Base-by-base conservation (phyloP, 2,329 filamentous ascomycete species). In the Thielaviopsis euricoi region DNA sequence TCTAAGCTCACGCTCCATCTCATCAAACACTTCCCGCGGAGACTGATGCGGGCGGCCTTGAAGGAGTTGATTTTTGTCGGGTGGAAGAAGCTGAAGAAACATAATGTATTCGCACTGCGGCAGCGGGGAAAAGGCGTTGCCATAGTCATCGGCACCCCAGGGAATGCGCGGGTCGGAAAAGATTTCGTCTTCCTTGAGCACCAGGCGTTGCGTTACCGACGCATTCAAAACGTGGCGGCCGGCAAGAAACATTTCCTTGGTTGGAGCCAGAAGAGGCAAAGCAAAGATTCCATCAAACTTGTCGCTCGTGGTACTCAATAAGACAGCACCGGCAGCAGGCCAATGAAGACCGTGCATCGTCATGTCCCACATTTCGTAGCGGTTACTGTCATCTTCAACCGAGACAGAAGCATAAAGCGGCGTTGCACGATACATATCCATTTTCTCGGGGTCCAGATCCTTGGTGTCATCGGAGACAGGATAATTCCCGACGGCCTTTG, bases 281-380 rank as follows among this genome's bases (percentile, higher is more conserved):
- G 84, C 86, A 68, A 95, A 95, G 58, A 97, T 84, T 50, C 93
- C 90, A n/a, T 85, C 82, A 66, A 93, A 93, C 73, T 95, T 96
- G 66, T 95, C 87, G 69, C 89, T 96, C 53, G 89, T 91, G 0
- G 91, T 96, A 1, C 86, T 87, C 67, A 97, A 73, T 40, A 97
- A 73, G 54, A 93, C 80, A 15, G 82, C 80, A 1, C 93, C 93
- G 62, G 86, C 80, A n/a, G 79, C 77, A 43, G 86, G 83, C 76
- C 89, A 94, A 71, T 97, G 91, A 3, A 94, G 78, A 3, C 93
- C 93, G 69, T 89, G 84, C 54, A 95, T 71, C 55, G 80, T 77
- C 71, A 94, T 82, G 63, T 90, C 85, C 82, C 86, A 90, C 63
- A 81, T 86, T 66, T 84, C 84, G 5, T 57, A 55, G 33, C 49